A percentile compares a stretch with the other conserved stretches of the same genome.
phyloP scores from a whole-genome alignment of 306 rosid genomes.

The Trifolium fragiferum region DNA sequence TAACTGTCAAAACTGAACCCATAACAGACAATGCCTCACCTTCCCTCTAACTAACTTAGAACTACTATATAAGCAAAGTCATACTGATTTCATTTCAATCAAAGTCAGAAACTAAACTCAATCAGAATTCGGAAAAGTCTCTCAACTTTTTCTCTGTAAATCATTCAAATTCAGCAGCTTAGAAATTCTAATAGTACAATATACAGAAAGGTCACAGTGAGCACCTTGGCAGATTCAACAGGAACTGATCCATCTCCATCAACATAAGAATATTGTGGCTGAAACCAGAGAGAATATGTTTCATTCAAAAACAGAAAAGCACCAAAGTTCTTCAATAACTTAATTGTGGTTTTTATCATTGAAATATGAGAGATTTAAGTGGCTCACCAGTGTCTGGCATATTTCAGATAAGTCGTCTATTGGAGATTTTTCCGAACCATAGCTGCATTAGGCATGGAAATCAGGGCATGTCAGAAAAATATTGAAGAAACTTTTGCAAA shows the following conservation, averaged over 20 bases:
- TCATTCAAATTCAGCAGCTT: no score
- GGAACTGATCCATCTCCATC: slow-evolving; percentile 97
- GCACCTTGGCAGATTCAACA: slow-evolving; percentile 85
- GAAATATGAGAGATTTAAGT: slow-evolving; percentile 32
- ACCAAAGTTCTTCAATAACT: not conserved
- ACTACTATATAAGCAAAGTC: no score
- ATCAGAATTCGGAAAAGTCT: no score
- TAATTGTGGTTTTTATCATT: slow-evolving; percentile 7
- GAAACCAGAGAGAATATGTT: slow-evolving; percentile 36
- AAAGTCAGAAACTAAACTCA: no score
- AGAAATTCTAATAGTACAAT: not conserved
- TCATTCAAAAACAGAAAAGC: not conserved
- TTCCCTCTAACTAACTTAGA: no score
- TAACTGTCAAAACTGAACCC: no score
- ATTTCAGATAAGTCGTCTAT: slow-evolving; percentile 81
- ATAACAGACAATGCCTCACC: no score
- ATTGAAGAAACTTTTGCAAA: slow-evolving; percentile 17
- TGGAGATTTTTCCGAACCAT: slow-evolving; percentile 80
- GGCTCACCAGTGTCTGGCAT: slow-evolving; percentile 80
- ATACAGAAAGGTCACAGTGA: slow-evolving; percentile 40
- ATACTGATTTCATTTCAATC: no score
- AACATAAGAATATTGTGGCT: slow-evolving; percentile 84
- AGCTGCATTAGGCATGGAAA: slow-evolving; percentile 60
- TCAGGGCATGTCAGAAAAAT: slow-evolving; percentile 40
- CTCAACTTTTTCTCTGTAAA: no score